phyloP scores from a whole-genome alignment of 2,329 filamentous ascomycete genomes.

The Talaromyces islandicus region DNA sequence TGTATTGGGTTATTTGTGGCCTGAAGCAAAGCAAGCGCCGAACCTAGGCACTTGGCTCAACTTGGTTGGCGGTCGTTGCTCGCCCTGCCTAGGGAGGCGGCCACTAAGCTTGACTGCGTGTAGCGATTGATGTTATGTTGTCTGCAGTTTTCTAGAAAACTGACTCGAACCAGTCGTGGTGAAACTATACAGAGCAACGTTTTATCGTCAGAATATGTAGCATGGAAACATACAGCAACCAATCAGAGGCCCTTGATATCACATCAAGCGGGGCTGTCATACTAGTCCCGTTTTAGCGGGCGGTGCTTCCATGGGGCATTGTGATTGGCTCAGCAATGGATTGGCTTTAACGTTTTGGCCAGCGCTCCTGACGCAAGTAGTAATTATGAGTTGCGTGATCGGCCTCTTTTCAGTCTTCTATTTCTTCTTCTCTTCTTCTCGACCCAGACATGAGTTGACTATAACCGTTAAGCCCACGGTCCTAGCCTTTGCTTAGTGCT shows the following conservation, averaged over 20 bases:
- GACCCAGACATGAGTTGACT: not conserved
- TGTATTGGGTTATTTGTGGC: not conserved
- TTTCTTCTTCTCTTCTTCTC: not conserved
- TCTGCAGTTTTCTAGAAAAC: not conserved
- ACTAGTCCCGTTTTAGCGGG: not conserved
- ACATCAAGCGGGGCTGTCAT: not conserved
- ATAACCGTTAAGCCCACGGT: too few relatives aligned
- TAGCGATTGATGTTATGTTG: not conserved
- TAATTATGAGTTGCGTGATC: not conserved
- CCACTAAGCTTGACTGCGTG: constrained; percentile 11
- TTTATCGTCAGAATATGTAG: too few relatives aligned
- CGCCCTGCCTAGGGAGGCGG: not conserved
- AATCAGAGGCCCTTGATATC: not conserved
- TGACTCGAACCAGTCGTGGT: not conserved
- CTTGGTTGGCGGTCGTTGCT: constrained; percentile 1
- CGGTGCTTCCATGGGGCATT: not conserved
- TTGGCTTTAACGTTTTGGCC: not conserved
- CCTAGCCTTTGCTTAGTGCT: not conserved
- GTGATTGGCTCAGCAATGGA: not conserved
- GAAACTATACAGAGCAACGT: not conserved
- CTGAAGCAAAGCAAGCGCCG: constrained; percentile 1
- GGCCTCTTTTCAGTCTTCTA: not conserved
- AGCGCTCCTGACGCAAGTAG: not conserved
- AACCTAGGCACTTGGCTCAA: not conserved
- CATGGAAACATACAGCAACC: not conserved